phyloP scores from a whole-genome alignment of 2,329 filamentous ascomycete genomes.

The Sarocladium oryzae region DNA sequence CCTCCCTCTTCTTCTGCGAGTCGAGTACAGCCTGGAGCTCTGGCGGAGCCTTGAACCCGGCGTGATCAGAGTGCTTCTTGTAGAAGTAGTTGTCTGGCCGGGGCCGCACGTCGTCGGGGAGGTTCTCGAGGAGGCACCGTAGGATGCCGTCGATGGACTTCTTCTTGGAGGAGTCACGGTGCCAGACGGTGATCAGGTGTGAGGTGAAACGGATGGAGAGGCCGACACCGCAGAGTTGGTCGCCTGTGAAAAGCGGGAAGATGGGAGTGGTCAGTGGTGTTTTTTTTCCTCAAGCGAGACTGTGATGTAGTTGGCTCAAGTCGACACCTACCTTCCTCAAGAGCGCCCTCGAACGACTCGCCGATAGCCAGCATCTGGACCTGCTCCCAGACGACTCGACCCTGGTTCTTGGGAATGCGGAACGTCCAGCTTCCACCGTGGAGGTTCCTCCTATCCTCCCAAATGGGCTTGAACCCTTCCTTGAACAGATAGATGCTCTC shows the following conservation, averaged over 20 bases:
- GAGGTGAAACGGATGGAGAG: conserved; percentile 85
- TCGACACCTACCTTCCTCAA: conserved; percentile 62
- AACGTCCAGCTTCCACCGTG: conserved; percentile 90
- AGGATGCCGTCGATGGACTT: conserved; percentile 71
- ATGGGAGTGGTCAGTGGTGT: neutral
- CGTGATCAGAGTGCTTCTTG: conserved; percentile 85
- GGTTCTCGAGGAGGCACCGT: conserved; percentile 63
- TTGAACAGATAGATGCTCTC: conserved; percentile 78
- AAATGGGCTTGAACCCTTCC: conserved; percentile 67
- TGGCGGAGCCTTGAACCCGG: conserved; percentile 64
- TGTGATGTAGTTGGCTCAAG: neutral
- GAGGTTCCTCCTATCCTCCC: conserved; percentile 82
- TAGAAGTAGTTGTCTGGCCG: conserved; percentile 72
- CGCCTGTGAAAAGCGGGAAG: conserved; percentile 40
- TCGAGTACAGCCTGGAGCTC: conserved; percentile 52
- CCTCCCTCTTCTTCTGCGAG: conserved; percentile 46
- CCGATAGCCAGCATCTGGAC: conserved; percentile 78
- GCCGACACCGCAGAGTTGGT: conserved; percentile 85
- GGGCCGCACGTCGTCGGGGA: conserved; percentile 67
- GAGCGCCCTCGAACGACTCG: conserved; percentile 67
- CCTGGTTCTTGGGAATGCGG: conserved; percentile 70
- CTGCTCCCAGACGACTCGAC: conserved; percentile 72
- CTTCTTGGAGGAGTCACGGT: conserved; percentile 76
- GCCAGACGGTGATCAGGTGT: conserved; percentile 87
- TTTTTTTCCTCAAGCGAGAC: neutral